phyloP scores from a whole-genome alignment of 2,329 filamentous ascomycete species.

The Parafenestella ontariensis region DNA sequence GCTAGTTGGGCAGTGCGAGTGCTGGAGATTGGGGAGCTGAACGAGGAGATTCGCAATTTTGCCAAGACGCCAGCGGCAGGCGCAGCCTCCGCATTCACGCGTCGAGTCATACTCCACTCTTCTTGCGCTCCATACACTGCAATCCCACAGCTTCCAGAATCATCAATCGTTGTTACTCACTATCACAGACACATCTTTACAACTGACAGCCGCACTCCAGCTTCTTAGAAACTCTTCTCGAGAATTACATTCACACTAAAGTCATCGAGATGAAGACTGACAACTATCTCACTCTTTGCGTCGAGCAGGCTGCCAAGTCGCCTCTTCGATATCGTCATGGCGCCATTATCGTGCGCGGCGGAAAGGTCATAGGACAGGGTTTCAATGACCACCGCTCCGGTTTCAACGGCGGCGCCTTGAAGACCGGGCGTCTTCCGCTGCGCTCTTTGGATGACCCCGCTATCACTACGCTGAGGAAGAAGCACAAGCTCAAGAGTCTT shows the following conservation, averaged over 20 bases:
- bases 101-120: background rate
- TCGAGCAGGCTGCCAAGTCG: slow-evolving; percentile 60
- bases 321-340: slow-evolving; percentile 60
- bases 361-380: slow-evolving; percentile 61
- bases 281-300: slow-evolving; percentile 58
- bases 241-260: no score
- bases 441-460: slow-evolving; percentile 44
- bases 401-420: slow-evolving; percentile 59
- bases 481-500: slow-evolving; percentile 21
- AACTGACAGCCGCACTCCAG: background rate
- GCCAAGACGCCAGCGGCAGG: slow-evolving; percentile 10
- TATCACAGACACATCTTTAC: background rate
- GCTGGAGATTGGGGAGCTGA: no score
- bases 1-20: no score
- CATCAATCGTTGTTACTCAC: background rate
- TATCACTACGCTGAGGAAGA: slow-evolving; percentile 48
- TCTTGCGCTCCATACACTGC: slow-evolving; percentile 7
- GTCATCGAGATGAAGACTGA: slow-evolving; percentile 53
- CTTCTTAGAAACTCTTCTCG: background rate
- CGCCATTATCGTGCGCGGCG: slow-evolving; percentile 59
- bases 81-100: background rate
- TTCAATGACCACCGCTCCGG: slow-evolving; percentile 60
- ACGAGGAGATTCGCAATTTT: no score
- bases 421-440: slow-evolving; percentile 51
- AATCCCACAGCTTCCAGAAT: background rate